Conservation (phyloP, 495 filamentous ascomycete species). For the Parathielavia appendiculata region DNA sequence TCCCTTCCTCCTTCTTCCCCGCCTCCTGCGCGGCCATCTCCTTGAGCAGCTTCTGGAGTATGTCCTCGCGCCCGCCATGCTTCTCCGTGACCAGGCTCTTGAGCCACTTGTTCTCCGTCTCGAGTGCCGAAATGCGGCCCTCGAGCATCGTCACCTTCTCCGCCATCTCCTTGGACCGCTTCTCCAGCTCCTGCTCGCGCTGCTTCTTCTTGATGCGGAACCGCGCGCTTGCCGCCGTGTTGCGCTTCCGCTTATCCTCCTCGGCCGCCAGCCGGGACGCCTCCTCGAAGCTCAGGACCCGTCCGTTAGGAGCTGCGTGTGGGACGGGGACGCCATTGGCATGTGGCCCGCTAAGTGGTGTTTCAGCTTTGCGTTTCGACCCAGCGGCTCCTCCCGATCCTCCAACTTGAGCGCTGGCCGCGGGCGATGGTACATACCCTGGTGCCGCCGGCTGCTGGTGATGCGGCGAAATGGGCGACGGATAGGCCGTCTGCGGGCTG, state of each 20-base stretch:
- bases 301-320: conserved; percentile 5
- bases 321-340: too few relatives aligned
- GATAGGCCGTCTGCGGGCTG: conserved; percentile 35
- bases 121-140: conserved; percentile 73
- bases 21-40: conserved; percentile 27
- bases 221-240: conserved; percentile 89
- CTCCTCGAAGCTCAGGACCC: conserved; percentile 56
- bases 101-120: conserved; percentile 96
- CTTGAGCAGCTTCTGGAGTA: conserved; percentile 42
- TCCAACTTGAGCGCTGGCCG: neutral
- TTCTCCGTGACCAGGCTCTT: conserved; percentile 92
- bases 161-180: conserved; percentile 80
- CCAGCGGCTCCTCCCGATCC: conserved; percentile 23
- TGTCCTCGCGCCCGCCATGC: conserved; percentile 57
- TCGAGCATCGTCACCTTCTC: conserved; percentile 79
- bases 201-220: conserved; percentile 99
- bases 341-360: conserved; percentile 30
- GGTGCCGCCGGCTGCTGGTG: conserved; percentile 35
- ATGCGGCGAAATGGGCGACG: conserved; percentile 20
- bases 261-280: conserved; percentile 75
- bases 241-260: conserved; percentile 94
- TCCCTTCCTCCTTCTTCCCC: conserved; percentile 4
- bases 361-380: conserved; percentile 51
- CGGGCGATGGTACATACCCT: conserved; percentile 38
- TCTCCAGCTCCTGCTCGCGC: conserved; percentile 89